Evolutionary conservation across 2,329 filamentous ascomycete genomes (phyloP), one percentile per base, ranked within the genome.

Genomic region (Nemania serpens): DNA sequence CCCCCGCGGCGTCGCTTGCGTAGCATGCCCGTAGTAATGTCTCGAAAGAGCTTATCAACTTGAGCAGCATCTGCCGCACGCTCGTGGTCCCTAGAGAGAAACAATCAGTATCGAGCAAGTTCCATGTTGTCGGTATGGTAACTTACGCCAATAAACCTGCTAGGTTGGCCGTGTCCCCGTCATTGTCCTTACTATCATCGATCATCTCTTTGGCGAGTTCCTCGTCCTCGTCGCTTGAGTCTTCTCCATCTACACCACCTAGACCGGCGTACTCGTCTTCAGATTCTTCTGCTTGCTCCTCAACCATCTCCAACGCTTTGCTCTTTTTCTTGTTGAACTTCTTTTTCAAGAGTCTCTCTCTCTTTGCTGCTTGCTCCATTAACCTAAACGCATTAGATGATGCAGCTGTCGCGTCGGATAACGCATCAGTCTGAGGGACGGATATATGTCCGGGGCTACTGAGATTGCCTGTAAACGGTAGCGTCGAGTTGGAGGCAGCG

Each of bases 231-330:
- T 91, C 85, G 60, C 84, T 89, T 46, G 87, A 88, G 66, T 94
- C 91, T 67, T 98, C 94, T 62, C 94, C 93, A 75, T 93, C 94
- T 11, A 82, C 89, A 64, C 95, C 95, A 67, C 95, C 95, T 10
- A 99, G 82, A 4, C 95, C 95, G 41, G 93, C 94, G 74, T 98
- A 99, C 75, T 99, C 95, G 73, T 99, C 95, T 73, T 99, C 96
- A 0, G 95, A 99, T 77, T 99, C 95, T 70, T 97, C 91, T 62
- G 95, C 94, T 73, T 96, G 93, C 67, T 97, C 95, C 66, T 98
- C 86, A 39, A 99, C 83, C 84, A 97, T 91, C 22, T 89, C 88
- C 70, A 88, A 93, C 0, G 93, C 94, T 72, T 91, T 88, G 77
- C 91, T 96, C 74, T 90, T 93, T 76, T 92, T 93, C 75, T 89